Evolutionary conservation across 108 stramenopile genomes (phyloP), one percentile per base, ranked within the genome.

Genomic region (Mayamaea pseudoterrestris): DNA sequence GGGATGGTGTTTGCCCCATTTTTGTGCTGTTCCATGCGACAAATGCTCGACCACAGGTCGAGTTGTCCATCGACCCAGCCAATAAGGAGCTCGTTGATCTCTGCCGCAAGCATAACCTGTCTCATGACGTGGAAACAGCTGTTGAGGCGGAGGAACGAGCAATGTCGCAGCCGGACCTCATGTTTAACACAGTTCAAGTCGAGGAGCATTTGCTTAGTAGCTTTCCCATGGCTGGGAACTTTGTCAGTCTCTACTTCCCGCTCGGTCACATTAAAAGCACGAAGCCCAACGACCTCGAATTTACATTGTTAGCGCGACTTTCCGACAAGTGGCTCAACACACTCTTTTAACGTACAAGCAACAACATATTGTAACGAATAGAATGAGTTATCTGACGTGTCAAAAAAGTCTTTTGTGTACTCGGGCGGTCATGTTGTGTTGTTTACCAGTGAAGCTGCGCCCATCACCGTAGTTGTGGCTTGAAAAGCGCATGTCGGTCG

Each of bases 251-350:
- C 26, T 76, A 73, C 42, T 65, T 90, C 37, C 71, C 76, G 11
- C 47, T 84, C 29, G 88, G 88, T 16, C 88, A 90, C 53, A 69
- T 90, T 37, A 90, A 90, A 49, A 80, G 78, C 46, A 83, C 88
- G 5, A 65, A 54, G 63, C 68, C 67, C 22, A 61, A 64, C 47
- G 88, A 90, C 52, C 65, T 73, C 48, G 80, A 82, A 28, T 90
- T 90, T 50, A 42, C 74, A 9, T 32, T 56, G 35, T 46, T 55
- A 40, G 69, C 77, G 30, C 41, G 30, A 12, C 32, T 37, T 14
- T 72, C 68, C 18, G 58, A 71, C 29, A 85, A 85, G 37, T 90
- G 89, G 89, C 61, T 90, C 32, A 34, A 34, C 13, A 45, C 48
- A 7, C 32, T 61, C 35, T 51, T 43, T 31, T 60, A 40, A 35